phyloP scores from a whole-genome alignment of 805 yeast species.

The Pichia pseudocactophila region DNA sequence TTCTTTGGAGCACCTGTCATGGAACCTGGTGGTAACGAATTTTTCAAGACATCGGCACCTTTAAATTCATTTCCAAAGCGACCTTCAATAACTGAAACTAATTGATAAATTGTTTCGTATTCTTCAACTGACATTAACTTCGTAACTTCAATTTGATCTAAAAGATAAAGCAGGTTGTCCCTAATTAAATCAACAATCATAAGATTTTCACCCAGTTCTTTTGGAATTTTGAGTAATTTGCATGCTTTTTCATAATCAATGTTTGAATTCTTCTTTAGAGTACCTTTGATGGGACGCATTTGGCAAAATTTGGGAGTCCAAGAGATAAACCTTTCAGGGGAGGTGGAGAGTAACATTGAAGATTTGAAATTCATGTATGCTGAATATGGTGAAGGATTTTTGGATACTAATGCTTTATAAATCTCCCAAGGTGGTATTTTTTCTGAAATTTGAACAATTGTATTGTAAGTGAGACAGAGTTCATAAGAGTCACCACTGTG shows the following conservation, averaged over 20 bases:
- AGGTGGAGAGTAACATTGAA: constrained; percentile 65
- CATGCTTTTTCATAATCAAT: constrained; percentile 54
- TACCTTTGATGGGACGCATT: constrained; percentile 93
- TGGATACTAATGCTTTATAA: constrained; percentile 58
- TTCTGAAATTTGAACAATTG: constrained; percentile 45
- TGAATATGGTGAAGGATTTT: constrained; percentile 91
- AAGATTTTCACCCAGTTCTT: constrained; percentile 90
- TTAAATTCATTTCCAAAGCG: constrained; percentile 32
- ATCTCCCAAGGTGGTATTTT: constrained; percentile 62
- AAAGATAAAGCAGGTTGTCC: constrained; percentile 71
- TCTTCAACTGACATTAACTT: constrained; percentile 89
- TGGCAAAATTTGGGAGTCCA: constrained; percentile 66
- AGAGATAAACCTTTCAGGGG: constrained; percentile 87
- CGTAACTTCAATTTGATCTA: constrained; percentile 58
- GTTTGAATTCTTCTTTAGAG: constrained; percentile 59
- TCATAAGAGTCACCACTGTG: constrained; percentile 88
- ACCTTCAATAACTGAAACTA: constrained; percentile 85
- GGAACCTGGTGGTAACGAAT: constrained; percentile 92
- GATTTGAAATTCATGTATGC: constrained; percentile 66
- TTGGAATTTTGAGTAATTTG: constrained; percentile 63
- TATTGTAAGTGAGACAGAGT: constrained; percentile 76
- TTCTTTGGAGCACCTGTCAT: constrained; percentile 99
- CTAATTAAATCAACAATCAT: constrained; percentile 96
- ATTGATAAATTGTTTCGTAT: constrained; percentile 80
- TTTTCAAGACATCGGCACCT: constrained; percentile 73